Base-by-base conservation (phyloP, 768 basidiomycete species). In the Pleurotus djamor region DNA sequence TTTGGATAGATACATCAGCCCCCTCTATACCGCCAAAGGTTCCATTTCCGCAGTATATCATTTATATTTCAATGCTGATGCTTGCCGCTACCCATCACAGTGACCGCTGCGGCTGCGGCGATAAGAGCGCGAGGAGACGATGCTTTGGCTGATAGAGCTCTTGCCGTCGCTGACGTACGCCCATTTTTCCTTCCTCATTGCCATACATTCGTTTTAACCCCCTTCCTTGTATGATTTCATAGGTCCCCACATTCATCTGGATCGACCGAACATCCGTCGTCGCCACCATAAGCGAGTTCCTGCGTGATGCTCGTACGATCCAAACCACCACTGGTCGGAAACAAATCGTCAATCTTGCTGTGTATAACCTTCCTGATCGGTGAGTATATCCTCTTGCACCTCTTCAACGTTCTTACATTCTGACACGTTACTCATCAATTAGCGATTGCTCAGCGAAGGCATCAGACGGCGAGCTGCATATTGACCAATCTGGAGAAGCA, bases 401-500 rank as follows among this genome's bases (percentile, higher is more conserved):
- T 3, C 41, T 32, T 33, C 16, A 13, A 7, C 3, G 12, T 28
- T 28, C 8, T 13, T 7, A 10, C 10, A n/a, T 8, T 8, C 49
- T 51, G 51, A 52, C 16, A 16, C 17, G 32, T 6, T 7, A 4
- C 16, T n/a, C 34, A 8, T n/a, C 16, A 5, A n/a, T 8, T 28
- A 55, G 72, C 52, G 74, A 74, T 56, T 74, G 74, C 56, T 65
- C 67, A 50, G 73, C 74, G 6, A 71, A 70, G 47, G 70, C 72
- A 1, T 71, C 69, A 4, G 62, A 63, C 43, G 73, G 74, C 54
- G 74, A 75, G 57, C 65, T 73, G 48, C 60, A 59, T 33, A 59
- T 71, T n/a, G 65, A 58, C 17, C 59, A 74, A 48, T 65, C 68
- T 32, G 72, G 74, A 5, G 60, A 67, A 41, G 63, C 64, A 14